phyloP scores from a whole-genome alignment of 805 yeast species.

The Sporopachydermia lactativora region DNA sequence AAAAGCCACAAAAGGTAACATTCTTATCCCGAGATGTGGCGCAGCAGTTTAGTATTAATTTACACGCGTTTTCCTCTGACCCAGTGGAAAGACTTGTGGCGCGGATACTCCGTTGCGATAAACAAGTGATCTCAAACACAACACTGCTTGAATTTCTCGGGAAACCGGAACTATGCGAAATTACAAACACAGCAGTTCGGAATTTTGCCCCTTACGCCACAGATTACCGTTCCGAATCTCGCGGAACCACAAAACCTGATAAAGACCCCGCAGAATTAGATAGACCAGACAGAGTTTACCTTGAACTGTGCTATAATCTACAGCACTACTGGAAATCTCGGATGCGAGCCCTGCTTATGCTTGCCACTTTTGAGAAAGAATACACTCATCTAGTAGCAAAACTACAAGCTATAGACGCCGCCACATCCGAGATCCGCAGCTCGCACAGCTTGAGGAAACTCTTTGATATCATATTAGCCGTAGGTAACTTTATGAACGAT shows the following conservation, averaged over 20 bases:
- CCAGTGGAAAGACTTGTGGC: conserved; percentile 51
- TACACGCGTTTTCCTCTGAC: conserved; percentile 57
- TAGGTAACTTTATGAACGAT: conserved; percentile 96
- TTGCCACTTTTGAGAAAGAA: conserved; percentile 63
- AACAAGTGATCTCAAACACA: conserved; percentile 49
- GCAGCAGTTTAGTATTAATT: conserved; percentile 89
- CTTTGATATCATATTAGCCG: conserved; percentile 72
- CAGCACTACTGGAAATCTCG: conserved; percentile 88
- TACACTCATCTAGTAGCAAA: conserved; percentile 58
- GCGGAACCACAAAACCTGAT: conserved; percentile 30
- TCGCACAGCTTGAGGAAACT: conserved; percentile 60
- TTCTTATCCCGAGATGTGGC: conserved; percentile 74
- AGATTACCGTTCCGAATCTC: conserved; percentile 37
- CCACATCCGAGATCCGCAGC: conserved; percentile 47
- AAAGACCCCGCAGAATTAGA: conserved; percentile 68
- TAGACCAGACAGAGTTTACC: conserved; percentile 72
- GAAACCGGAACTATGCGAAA: conserved; percentile 60
- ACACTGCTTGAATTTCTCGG: conserved; percentile 78
- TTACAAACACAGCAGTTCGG: conserved; percentile 55
- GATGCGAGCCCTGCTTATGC: conserved; percentile 64
- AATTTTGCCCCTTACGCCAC: conserved; percentile 71
- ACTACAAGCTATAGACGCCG: conserved; percentile 56
- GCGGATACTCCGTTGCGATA: conserved; percentile 66
- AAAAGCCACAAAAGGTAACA: conserved; percentile 41
- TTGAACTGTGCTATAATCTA: conserved; percentile 72